Base-by-base conservation (phyloP, 1,284 basidiomycete genomes). In the Ganoderma sinense region DNA sequence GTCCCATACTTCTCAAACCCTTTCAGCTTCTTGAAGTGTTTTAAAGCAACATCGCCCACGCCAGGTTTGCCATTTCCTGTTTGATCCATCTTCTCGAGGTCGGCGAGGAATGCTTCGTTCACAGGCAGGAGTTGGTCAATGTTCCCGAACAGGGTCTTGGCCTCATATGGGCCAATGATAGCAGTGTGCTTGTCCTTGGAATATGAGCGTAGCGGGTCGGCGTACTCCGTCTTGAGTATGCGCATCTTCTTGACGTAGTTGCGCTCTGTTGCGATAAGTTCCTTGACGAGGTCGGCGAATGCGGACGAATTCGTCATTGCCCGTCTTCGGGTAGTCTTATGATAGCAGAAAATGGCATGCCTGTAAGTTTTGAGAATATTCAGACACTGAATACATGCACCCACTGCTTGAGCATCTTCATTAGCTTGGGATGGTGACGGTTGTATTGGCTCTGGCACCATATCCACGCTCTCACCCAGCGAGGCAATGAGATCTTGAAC, bases 101-200 rank as follows among this genome's bases (percentile, higher is more conserved):
- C 97, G 14, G 82, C 82, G 51, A 98, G 84, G 77, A 99, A 97
- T 0, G 93, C 91, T 76, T 94, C 91, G 74, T 98, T 97, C 11
- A 96, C 94, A 0, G 93, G 93, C 1, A 98, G 80, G 16, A 99
- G 87, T 63, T 90, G 91, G 80, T 98, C 97, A 60, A 98, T 89
- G 80, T 99, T 99, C 64, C 95, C 95, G 75, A 99, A 99, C 36
- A 99, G 86, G 0, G 90, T 93, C 75, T 96, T 97, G 29, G 97
- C 95, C 78, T 98, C 94, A 79, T 97, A 98, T 23, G 90, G 83
- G 2, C 94, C 92, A 62, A 99, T 89, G 75, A 98, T 96, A 56
- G 92, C 90, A 0, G 94, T 96, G 73, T 93, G 93, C 77, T 94
- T 94, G 78, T 88, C 91, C 69, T 89, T 88, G 36, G 97, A 91